Evolutionary conservation across 2,329 filamentous ascomycete genomes (phyloP).

Genomic region (Sporothrix brasiliensis): DNA sequence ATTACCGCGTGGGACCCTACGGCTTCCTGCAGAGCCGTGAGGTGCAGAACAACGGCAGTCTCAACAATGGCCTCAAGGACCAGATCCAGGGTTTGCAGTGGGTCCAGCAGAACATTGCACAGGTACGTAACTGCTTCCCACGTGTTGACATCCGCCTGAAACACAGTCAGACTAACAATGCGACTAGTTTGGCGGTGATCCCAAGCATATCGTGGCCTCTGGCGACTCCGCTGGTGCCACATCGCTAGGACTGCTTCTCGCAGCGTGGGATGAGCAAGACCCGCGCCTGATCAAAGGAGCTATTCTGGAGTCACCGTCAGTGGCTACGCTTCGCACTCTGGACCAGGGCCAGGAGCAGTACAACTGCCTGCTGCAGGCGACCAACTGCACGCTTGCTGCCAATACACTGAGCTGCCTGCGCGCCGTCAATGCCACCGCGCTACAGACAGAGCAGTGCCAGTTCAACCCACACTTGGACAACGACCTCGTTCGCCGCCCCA

Average conservation of each 20-base stretch:
- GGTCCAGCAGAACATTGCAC: slow-evolving; percentile 65
- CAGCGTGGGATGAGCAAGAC: slow-evolving; percentile 54
- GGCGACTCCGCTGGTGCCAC: slow-evolving; percentile 70
- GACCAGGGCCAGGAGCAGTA: slow-evolving; percentile 38
- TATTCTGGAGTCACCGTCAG: slow-evolving; percentile 49
- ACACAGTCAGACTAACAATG: background rate
- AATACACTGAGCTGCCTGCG: slow-evolving; percentile 37
- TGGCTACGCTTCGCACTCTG: slow-evolving; percentile 34
- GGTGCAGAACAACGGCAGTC: slow-evolving; percentile 58
- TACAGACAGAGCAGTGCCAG: slow-evolving; percentile 38
- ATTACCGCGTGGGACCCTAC: slow-evolving; percentile 75
- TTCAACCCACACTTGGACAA: slow-evolving; percentile 36
- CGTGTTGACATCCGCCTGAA: background rate
- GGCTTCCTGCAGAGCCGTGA: slow-evolving; percentile 69
- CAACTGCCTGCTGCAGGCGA: slow-evolving; percentile 30
- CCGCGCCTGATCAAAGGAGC: slow-evolving; percentile 53
- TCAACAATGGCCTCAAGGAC: slow-evolving; percentile 57
- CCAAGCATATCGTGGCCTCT: slow-evolving; percentile 66
- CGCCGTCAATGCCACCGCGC: slow-evolving; percentile 34
- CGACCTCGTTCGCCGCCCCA: slow-evolving; percentile 34
- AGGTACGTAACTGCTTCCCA: slow-evolving; percentile 1
- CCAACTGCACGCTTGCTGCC: slow-evolving; percentile 34
- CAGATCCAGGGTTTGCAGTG: slow-evolving; percentile 69
- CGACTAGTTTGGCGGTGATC: slow-evolving; percentile 68
- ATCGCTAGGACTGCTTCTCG: slow-evolving; percentile 65